Base-by-base conservation (phyloP, 306 rosid genomes). In the Fagus crenata region DNA sequence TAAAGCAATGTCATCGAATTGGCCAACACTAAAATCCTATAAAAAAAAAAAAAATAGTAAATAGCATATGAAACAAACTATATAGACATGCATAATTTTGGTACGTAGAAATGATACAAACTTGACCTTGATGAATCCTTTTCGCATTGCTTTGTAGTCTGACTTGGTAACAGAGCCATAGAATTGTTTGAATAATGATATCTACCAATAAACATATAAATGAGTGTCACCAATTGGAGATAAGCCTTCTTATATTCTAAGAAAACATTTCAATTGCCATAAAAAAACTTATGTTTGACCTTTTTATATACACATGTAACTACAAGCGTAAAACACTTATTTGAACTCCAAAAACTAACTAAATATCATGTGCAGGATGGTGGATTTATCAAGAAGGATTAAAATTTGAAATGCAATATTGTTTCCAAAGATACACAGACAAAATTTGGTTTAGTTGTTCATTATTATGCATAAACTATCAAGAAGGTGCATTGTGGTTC, bases 181-280 rank as follows among this genome's bases (percentile, higher is more conserved):
- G 79, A 95, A 92, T 77, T 95, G 98, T 87, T 92, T 89, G 89
- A 76, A 88, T 79, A 94, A 89, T 79, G 98, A 85, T 55, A 73
- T 84, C 97, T 92, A 81, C 80, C 74, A 76, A 82, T 7, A 67
- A 74, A 56, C 75, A 77, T 74, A 33, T 51, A 81, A 73, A 75
- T 12, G 64, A 40, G 51, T 70, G 53, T 75, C 36, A 81, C 22
- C 49, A 74, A 59, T 28, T 59, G 53, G 13, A 35, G 54, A 39
- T 9, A 37, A 67, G 40, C 39, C 32, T 69, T 56, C 54, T 22
- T 22, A 22, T 22, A 22, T 39, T 33, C 15, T 11, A 53, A 55
- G 32, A 8, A 13, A 42, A 51, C 36, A 69, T 73, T 33, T 9
- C 28, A 51, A 51, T 51, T 1, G 1, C 17, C 54, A 53, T 53